Base-by-base conservation (phyloP, 495 filamentous ascomycete genomes). In the Letharia lupina region DNA sequence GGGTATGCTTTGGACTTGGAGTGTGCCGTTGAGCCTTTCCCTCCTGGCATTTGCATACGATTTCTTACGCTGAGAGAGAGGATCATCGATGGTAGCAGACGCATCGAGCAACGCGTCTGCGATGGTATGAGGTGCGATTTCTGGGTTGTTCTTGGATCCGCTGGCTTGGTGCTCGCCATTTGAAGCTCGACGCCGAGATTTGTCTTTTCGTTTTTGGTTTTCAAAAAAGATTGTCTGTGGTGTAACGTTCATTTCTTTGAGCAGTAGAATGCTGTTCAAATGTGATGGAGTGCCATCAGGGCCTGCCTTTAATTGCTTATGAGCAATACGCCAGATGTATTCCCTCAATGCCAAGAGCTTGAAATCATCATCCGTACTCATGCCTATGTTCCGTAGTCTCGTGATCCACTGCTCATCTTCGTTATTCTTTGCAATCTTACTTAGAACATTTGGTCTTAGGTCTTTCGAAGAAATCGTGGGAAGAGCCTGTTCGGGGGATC, bases 381-480 rank as follows among this genome's bases (percentile, higher is more conserved):
- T 89, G 1, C 94, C 93, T 47, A 94, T 83, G 67, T 90, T 93
- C 41, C 91, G 83, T 41, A 99, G 76, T 61, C 89, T 85, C 28
- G 78, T 78, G n/a, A 99, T 79, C 95, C 95, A 99, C 71, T 92
- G 86, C 64, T 97, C 91, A 74, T 99, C 95, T 73, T 97, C 93
- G n/a, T 96, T 92, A 70, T 93, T 96, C 72, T 84, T 91, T 20
- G 74, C 61, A 2, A 78, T 72, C 37, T 75, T 65, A 57, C 68
- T 70, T 41, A 82, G 67, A 15, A 65, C 58, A 52, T 68, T 66
- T 4, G 62, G 59, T 50, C 65, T 70, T 72, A 78, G 67, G 58
- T 78, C 80, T 65, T 76, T 77, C 0, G 78, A 76, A 39, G 81
- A 81, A 16, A 78, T 76, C 2, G 74, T 78, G 6, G 77, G 78